These are phyloP conservation scores for Haplosporangium sp. DNA, from an alignment of 371 early-diverging fungal species.

Conservation along the genomic window DNA sequence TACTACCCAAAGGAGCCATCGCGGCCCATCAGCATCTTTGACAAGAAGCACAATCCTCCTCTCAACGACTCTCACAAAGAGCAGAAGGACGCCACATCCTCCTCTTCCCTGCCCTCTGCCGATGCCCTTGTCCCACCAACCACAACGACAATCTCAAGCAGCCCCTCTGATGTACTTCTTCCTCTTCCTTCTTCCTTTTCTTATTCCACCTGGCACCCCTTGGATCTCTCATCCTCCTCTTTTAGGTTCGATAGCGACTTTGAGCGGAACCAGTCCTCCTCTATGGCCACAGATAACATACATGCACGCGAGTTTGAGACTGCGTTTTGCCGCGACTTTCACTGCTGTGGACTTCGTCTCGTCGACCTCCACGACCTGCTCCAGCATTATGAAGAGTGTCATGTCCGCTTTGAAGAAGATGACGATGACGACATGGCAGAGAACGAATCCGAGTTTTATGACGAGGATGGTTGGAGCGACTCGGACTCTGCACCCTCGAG, in stretches of 20 bases:
- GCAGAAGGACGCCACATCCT: not conserved
- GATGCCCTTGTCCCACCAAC: not conserved
- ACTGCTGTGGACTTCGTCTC: slow-evolving; percentile 87
- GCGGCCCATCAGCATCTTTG: not conserved
- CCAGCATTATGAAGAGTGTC: slow-evolving; percentile 93
- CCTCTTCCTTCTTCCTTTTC: not conserved
- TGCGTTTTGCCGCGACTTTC: slow-evolving; percentile 89
- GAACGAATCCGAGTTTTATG: slow-evolving; percentile 81
- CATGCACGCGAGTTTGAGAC: slow-evolving; percentile 78
- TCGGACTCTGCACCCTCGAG: slow-evolving; percentile 28
- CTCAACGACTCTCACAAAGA: not conserved
- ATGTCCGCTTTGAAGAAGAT: slow-evolving; percentile 88
- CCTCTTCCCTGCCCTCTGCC: not conserved
- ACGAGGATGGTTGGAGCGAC: slow-evolving; percentile 43
- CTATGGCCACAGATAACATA: slow-evolving; percentile 12
- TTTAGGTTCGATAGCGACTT: slow-evolving; percentile 28
- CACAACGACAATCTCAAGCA: not conserved
- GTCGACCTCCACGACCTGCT: slow-evolving; percentile 87
- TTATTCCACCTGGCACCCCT: slow-evolving; percentile 4
- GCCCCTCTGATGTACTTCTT: not conserved
- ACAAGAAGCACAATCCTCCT: not conserved
- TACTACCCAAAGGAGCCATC: not conserved
- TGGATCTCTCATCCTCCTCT: slow-evolving; percentile 1
- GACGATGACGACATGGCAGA: slow-evolving; percentile 58
- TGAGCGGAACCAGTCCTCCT: slow-evolving; percentile 12